Evolutionary conservation across 2,329 filamentous ascomycete species (phyloP).

Genomic region (Aspergillus versicolor): DNA sequence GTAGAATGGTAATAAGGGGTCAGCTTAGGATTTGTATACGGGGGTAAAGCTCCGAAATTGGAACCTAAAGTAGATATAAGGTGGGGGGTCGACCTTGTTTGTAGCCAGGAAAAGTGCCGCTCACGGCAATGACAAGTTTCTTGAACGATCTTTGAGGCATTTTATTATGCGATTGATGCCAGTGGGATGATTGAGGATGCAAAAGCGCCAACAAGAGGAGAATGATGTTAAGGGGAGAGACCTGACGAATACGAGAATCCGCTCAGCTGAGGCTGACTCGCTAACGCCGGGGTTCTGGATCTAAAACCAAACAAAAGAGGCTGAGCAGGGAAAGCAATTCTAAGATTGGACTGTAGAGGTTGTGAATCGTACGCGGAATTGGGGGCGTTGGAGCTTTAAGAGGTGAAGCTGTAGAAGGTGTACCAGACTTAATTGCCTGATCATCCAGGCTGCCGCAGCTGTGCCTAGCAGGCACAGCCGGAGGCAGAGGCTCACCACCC

Average conservation of each 20-base stretch:
- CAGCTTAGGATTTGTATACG: neutral
- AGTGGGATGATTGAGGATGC: neutral
- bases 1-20: constrained; percentile 8
- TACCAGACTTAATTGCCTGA: neutral
- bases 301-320: neutral
- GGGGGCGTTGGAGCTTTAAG: neutral
- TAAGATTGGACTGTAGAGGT: neutral
- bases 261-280: neutral
- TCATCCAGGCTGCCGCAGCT: constrained; percentile 3
- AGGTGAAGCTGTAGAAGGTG: neutral
- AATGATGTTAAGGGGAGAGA: neutral
- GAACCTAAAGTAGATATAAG: neutral
- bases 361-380: neutral
- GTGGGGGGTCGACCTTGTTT: constrained; percentile 47
- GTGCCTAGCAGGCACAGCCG: constrained; percentile 2
- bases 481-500: neutral
- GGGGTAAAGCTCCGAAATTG: neutral
- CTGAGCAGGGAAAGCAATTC: neutral
- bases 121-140: constrained; percentile 51
- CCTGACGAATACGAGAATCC: neutral
- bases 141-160: constrained; percentile 25
- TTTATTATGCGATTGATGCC: neutral
- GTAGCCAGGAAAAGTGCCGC: constrained; percentile 58
- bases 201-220: neutral
- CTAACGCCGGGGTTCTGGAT: neutral